phyloP scores from a whole-genome alignment of 257 asterid genomes.

The Eucommia ulmoides region DNA sequence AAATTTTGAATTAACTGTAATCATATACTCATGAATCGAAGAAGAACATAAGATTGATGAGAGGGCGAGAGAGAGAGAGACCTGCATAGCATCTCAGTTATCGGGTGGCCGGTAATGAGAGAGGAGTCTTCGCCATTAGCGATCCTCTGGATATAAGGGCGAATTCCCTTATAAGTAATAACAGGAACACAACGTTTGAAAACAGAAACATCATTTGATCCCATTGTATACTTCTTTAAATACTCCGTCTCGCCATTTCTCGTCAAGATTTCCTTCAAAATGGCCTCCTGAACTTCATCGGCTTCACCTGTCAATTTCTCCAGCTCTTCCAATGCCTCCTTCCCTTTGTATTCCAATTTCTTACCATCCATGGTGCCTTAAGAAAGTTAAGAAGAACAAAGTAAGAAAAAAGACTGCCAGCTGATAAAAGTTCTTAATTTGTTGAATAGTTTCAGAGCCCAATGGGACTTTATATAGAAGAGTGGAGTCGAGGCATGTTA shows the following conservation, averaged over 20 bases:
- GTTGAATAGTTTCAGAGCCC: constrained; percentile 20
- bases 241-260: constrained; percentile 48
- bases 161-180: constrained; percentile 40
- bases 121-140: constrained; percentile 49
- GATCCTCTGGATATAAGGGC: constrained; percentile 53
- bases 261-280: constrained; percentile 33
- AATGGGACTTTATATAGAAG: constrained; percentile 22
- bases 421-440: constrained; percentile 2
- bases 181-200: constrained; percentile 47
- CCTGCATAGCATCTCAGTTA: constrained; percentile 80
- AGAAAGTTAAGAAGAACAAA: background rate
- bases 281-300: constrained; percentile 43
- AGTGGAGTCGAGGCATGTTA: too few relatives aligned
- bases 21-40: too few relatives aligned
- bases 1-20: too few relatives aligned
- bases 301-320: constrained; percentile 41
- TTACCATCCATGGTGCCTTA: constrained; percentile 44
- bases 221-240: constrained; percentile 31
- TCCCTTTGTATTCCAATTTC: constrained; percentile 69
- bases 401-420: background rate
- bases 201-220: constrained; percentile 16
- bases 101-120: constrained; percentile 42
- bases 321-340: constrained; percentile 44
- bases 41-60: background rate
- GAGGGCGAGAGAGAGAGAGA: background rate